Conservation (phyloP, 1,284 basidiomycete genomes). For the Rhodotorula glutinis region DNA sequence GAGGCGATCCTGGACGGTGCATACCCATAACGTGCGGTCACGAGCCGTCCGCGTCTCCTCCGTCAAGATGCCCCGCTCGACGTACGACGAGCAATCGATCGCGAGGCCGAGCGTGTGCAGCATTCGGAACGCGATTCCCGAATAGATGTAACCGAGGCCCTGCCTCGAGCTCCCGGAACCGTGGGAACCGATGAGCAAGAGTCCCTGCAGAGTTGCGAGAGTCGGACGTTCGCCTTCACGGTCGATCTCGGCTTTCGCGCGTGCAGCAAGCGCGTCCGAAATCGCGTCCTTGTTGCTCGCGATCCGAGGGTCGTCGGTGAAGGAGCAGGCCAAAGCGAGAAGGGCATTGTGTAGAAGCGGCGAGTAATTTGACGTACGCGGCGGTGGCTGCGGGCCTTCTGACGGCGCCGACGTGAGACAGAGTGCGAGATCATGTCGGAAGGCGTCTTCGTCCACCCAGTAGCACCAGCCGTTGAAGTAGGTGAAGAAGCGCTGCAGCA, state of each 20-base stretch:
- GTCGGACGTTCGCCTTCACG: constrained; percentile 44
- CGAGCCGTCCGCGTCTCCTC: constrained; percentile 38
- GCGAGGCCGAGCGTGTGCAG: constrained; percentile 38
- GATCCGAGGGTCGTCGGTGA: constrained; percentile 40
- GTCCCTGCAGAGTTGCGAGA: constrained; percentile 44
- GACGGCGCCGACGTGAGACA: background rate
- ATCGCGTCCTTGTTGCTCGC: background rate
- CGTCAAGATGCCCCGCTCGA: constrained; percentile 42
- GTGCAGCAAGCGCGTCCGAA: constrained; percentile 18
- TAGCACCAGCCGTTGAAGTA: constrained; percentile 60
- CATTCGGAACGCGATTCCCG: constrained; percentile 4
- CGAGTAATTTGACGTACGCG: constrained; percentile 61
- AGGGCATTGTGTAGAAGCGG: constrained; percentile 59
- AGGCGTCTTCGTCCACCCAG: constrained; percentile 54
- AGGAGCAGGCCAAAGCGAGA: constrained; percentile 55
- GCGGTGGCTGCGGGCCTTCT: constrained; percentile 41
- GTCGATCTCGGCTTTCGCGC: constrained; percentile 43
- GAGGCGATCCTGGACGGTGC: constrained; percentile 12
- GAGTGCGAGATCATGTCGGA: constrained; percentile 58
- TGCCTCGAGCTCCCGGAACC: constrained; percentile 30
- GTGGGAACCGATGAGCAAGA: constrained; percentile 43
- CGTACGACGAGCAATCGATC: constrained; percentile 43
- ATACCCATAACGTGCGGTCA: constrained; percentile 37
- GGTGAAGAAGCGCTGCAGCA: constrained; percentile 60
- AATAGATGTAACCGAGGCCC: constrained; percentile 7